Evolutionary conservation across 352 stramenopile genomes (phyloP), one percentile per base, ranked within the genome.

Genomic region (Pythium rhizo-oryzae): DNA sequence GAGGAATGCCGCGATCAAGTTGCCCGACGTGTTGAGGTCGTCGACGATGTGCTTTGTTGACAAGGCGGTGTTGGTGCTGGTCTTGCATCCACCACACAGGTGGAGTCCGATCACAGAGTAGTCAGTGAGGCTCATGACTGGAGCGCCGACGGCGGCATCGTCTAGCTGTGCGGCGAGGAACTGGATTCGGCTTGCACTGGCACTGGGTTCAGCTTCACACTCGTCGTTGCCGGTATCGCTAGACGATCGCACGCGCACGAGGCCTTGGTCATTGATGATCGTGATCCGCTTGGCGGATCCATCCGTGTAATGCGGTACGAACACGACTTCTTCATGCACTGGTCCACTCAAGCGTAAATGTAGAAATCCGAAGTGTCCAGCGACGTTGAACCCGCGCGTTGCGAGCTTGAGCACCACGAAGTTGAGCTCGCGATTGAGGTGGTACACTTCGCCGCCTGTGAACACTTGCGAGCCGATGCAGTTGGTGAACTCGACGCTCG

Each of bases 71-170:
- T 67, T 72, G 4, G 16, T 50, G 8, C 49, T 52, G 33, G 30
- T 69, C 44, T 62, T 41, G 52, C 70, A 74, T 15, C 28, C 46
- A 18, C 70, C 62, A 30, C 70, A 77, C 35, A 60, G 18, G 46
- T 77, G 70, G 41, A 77, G 8, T 2, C 39, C 70, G 25, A 77
- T 52, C 21, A 77, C 49, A 4, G 11, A 18, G 16, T 59, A 52
- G 51, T 77, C 70, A 3, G 18, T 43, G 19, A 41, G 28, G 21
- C 59, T 52, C 39, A 76, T 65, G 37, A 82, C 59, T 4, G 75
- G 75, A 33, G 69, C 51, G 3, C 75, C 72, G 0, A 59, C 71
- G 15, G 65, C 69, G 2, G 65, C 65, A 7, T 65, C 18, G 19
- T 58, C 33, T 21, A 50, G n/a, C 16, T 15, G 21, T 2, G 30